Conservation (phyloP, 306 rosid species). For the Citrullus mucosospermus region DNA sequence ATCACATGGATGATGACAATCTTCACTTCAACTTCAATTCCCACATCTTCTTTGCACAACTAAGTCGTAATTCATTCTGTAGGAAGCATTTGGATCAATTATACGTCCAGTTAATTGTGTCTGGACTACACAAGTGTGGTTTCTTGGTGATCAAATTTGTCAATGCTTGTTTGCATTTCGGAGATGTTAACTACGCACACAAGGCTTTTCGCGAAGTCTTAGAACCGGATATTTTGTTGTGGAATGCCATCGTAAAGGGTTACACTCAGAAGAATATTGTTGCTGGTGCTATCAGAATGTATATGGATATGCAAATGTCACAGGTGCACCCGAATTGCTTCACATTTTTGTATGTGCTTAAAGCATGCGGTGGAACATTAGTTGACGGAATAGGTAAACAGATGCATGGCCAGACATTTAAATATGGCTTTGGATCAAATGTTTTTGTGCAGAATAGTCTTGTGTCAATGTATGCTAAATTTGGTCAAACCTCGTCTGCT, state of each 20-base stretch:
- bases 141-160: constrained; percentile 6
- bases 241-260: constrained; percentile 12
- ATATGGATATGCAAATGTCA: background rate
- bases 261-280: background rate
- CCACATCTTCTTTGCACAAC: background rate
- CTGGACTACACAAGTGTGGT: constrained; percentile 3
- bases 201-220: constrained; percentile 2
- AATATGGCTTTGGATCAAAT: constrained; percentile 3
- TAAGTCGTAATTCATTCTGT: background rate
- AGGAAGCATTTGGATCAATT: constrained; percentile 13
- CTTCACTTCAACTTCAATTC: background rate
- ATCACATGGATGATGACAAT: background rate
- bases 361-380: constrained; percentile 1
- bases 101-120: constrained; percentile 7
- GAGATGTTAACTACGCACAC: constrained; percentile 6
- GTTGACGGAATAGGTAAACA: background rate
- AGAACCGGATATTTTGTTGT: constrained; percentile 8
- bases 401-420: constrained; percentile 8
- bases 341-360: constrained; percentile 8
- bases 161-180: constrained; percentile 1
- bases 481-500: constrained; percentile 2
- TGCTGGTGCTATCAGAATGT: constrained; percentile 4
- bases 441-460: constrained; percentile 12
- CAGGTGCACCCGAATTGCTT: constrained; percentile 2
- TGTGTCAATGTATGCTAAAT: constrained; percentile 11